Conservation (phyloP, 2,329 filamentous ascomycete genomes). For the Passalora sequoiae region DNA sequence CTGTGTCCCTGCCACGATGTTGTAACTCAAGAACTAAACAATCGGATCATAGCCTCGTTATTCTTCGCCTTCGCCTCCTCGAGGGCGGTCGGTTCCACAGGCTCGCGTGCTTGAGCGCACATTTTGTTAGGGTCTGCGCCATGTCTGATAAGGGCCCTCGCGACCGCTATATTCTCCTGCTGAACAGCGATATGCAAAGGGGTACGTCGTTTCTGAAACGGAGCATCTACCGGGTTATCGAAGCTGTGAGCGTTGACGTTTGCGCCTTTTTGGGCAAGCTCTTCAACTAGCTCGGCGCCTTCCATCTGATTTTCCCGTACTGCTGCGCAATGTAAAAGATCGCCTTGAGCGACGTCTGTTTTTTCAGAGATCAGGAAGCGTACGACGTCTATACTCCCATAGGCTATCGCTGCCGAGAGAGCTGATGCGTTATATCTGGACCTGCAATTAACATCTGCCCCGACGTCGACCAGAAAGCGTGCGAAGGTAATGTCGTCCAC, state of each 20-base stretch:
- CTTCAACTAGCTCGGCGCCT: constrained; percentile 4
- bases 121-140: constrained; percentile 1
- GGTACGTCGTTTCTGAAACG: not conserved
- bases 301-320: not conserved
- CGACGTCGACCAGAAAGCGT: not conserved
- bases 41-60: not conserved
- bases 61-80: not conserved
- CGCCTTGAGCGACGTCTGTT: constrained; percentile 1
- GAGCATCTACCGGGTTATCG: not conserved
- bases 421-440: not conserved
- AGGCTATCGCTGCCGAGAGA: constrained; percentile 1
- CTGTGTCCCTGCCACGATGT: not conserved
- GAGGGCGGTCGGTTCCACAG: not conserved
- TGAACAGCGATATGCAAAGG: constrained; percentile 4
- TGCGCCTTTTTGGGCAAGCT: constrained; percentile 1
- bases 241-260: constrained; percentile 6
- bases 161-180: constrained; percentile 4
- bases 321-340: constrained; percentile 7
- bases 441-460: constrained; percentile 7
- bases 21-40: not conserved
- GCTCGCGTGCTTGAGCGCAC: constrained; percentile 1
- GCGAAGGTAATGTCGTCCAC: not conserved
- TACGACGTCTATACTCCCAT: constrained; percentile 1
- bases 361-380: not conserved
- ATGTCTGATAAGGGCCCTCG: not conserved